These are phyloP conservation scores for Hyaloscypha variabilis DNA, from an alignment of 495 filamentous ascomycete species.

Conservation along the genomic window DNA sequence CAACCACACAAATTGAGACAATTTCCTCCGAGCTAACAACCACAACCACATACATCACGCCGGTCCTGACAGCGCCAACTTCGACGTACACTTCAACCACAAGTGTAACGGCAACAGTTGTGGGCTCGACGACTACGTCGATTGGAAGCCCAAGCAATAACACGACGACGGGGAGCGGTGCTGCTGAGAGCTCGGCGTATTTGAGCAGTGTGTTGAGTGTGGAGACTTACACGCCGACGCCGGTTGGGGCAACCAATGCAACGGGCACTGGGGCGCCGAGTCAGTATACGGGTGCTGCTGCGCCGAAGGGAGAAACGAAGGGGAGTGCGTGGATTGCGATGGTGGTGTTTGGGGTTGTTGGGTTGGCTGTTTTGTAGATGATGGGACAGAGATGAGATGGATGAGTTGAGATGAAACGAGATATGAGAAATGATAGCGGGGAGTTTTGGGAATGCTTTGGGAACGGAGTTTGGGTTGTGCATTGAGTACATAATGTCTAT, in stretches of 20 bases:
- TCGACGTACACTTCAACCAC: neutral
- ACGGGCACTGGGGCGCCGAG: constrained; percentile 5
- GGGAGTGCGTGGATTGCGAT: constrained; percentile 6
- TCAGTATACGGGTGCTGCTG: constrained; percentile 14
- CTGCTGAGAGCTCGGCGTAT: constrained; percentile 2
- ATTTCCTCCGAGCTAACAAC: constrained; percentile 3
- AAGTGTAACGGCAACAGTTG: neutral
- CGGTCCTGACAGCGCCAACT: neutral
- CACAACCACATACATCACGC: neutral
- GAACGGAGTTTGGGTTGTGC: constrained; percentile 1
- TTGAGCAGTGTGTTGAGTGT: constrained; percentile 15
- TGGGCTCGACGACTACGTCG: neutral
- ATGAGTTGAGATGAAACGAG: neutral
- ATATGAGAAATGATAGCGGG: constrained; percentile 1
- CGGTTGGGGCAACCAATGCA: neutral
- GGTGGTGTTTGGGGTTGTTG: neutral
- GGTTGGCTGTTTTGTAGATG: constrained; percentile 11
- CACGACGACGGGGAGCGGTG: neutral
- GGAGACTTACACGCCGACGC: neutral
- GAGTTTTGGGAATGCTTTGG: constrained; percentile 2
- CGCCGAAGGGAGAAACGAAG: neutral
- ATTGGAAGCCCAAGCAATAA: neutral
- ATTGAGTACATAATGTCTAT: constrained; percentile 3
- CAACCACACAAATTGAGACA: constrained; percentile 1
- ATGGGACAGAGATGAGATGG: neutral